Conservation (phyloP, 148 eudicot species). For the Rhododendron molle region DNA sequence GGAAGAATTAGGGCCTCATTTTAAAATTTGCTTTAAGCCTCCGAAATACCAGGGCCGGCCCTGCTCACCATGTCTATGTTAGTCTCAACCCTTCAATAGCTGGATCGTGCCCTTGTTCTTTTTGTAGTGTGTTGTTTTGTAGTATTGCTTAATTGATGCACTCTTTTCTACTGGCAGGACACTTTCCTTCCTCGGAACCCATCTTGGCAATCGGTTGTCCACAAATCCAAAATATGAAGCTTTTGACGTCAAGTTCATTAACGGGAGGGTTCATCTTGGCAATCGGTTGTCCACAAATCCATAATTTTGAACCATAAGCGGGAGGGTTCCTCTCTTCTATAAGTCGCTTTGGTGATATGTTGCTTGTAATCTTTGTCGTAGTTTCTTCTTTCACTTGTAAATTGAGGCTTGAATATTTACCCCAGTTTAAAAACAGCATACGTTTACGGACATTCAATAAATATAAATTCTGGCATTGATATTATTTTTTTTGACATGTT, state of each 20-base stretch:
- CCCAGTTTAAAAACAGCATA: not conserved
- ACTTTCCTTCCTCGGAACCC: conserved; percentile 56
- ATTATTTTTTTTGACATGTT: too few species aligned
- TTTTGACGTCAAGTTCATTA: not conserved
- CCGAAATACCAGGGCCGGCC: too few species aligned
- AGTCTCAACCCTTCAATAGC: not conserved
- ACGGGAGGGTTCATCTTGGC: conserved; percentile 21
- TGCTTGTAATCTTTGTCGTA: not conserved
- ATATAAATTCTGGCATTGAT: too few species aligned
- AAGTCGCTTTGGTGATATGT: not conserved
- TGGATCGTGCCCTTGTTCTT: not conserved
- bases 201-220: conserved; percentile 34
- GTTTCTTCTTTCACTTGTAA: not conserved
- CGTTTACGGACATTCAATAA: too few species aligned
- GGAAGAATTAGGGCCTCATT: too few species aligned
- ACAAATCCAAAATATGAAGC: conserved; percentile 42
- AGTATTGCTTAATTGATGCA: not conserved
- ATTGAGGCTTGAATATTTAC: not conserved
- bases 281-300: conserved; percentile 35
- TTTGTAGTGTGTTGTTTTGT: not conserved
- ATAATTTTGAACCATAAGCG: not conserved
- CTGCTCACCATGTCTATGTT: not conserved
- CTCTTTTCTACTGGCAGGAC: conserved; percentile 33
- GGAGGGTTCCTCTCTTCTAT: not conserved
- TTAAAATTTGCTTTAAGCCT: too few species aligned